phyloP scores from a whole-genome alignment of 768 basidiomycete genomes.

The Collybia sp. region DNA sequence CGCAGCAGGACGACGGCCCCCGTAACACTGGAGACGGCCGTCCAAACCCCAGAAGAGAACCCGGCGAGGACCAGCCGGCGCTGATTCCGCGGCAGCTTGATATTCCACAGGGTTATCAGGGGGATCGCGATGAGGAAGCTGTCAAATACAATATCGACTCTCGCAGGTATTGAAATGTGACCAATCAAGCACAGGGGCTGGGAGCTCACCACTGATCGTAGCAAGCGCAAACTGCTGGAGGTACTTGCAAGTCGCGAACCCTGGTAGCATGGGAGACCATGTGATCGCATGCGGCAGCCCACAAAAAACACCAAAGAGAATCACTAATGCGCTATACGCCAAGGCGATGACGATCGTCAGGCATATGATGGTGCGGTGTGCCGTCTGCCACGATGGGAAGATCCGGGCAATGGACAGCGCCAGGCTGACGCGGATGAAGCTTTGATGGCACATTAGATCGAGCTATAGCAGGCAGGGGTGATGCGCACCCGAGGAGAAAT shows the following conservation, averaged over 20 bases:
- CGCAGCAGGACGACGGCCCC: too few species aligned
- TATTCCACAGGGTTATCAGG: constrained; percentile 5
- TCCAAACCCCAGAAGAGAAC: constrained; percentile 1
- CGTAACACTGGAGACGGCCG: background rate
- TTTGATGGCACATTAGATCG: background rate
- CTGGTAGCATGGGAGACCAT: background rate
- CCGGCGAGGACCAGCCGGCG: constrained; percentile 6
- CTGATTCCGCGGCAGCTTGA: constrained; percentile 1
- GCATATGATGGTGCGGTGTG: background rate
- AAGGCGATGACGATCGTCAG: background rate
- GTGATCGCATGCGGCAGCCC: background rate
- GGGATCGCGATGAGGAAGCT: constrained; percentile 5
- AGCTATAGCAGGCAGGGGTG: background rate
- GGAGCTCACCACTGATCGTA: background rate
- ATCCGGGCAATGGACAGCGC: background rate
- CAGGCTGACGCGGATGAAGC: background rate
- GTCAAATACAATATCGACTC: constrained; percentile 8
- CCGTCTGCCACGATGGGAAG: background rate
- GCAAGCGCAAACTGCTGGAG: too few species aligned
- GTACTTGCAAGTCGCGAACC: too few species aligned
- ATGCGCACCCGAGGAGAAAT: background rate
- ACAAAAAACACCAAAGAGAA: background rate
- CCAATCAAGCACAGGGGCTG: background rate
- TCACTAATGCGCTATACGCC: background rate
- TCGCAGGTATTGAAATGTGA: background rate